A percentile compares a stretch with the other conserved stretches of the same genome.
phyloP scores from a whole-genome alignment of 164 flowering plant genomes.

The Stephania japonica region DNA sequence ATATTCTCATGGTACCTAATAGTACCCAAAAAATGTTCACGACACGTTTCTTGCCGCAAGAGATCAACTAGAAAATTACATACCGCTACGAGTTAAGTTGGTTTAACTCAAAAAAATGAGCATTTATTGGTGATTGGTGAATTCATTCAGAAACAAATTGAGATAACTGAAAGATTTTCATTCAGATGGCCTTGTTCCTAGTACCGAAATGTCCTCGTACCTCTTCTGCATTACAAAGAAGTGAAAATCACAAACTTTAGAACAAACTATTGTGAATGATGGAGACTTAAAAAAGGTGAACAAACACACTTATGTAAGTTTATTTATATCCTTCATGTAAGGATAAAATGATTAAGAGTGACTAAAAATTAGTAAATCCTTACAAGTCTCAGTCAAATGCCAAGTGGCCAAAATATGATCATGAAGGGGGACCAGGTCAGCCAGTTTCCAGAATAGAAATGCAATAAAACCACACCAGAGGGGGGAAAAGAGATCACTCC shows the following conservation, averaged over 20 bases:
- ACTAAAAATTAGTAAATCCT: too few relatives aligned
- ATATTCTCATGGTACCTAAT: neutral
- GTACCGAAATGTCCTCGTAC: conserved; percentile 46
- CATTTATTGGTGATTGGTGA: neutral
- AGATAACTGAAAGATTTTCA: conserved; percentile 16
- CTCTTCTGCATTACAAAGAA: conserved; percentile 10
- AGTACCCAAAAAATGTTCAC: neutral
- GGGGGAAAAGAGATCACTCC: too few relatives aligned
- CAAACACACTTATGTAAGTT: too few relatives aligned
- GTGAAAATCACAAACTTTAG: neutral
- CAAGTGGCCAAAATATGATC: too few relatives aligned
- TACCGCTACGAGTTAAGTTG: neutral
- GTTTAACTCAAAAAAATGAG: neutral
- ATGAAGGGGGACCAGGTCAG: too few relatives aligned
- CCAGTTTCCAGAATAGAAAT: too few relatives aligned
- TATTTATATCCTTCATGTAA: too few relatives aligned
- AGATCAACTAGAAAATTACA: neutral
- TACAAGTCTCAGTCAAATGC: too few relatives aligned
- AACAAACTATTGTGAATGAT: neutral
- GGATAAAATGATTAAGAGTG: too few relatives aligned
- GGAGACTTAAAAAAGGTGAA: neutral
- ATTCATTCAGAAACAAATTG: neutral
- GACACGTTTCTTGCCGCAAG: neutral
- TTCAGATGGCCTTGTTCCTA: conserved; percentile 47
- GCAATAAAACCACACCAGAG: too few relatives aligned